Conservation (phyloP, 2,329 filamentous ascomycete species). For the Endothia cerciana region DNA sequence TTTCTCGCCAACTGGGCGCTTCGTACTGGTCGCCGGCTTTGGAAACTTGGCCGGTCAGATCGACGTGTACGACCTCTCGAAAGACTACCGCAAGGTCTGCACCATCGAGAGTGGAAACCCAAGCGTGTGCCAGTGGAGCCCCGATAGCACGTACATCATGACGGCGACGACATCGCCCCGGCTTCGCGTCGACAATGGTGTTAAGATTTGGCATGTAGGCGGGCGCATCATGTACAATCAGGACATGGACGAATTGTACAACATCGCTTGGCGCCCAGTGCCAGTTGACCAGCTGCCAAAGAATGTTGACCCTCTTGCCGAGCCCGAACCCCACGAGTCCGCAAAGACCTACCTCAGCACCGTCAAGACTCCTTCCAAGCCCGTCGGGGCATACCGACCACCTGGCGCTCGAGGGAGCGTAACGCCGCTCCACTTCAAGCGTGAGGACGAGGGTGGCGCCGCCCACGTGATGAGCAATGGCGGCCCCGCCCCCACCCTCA, state of each 20-base stretch:
- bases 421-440: conserved; percentile 94
- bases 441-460: conserved; percentile 91
- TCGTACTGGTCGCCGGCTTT: conserved; percentile 92
- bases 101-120: conserved; percentile 96
- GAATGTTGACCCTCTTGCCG: conserved; percentile 69
- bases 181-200: conserved; percentile 92
- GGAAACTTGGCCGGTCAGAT: conserved; percentile 97
- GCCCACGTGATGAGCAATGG: conserved; percentile 84
- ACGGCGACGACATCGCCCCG: conserved; percentile 97
- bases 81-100: conserved; percentile 88
- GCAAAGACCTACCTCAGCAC: conserved; percentile 81
- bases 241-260: conserved; percentile 93
- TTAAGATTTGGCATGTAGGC: conserved; percentile 92
- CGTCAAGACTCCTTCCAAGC: conserved; percentile 93
- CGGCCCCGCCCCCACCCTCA: conserved; percentile 60
- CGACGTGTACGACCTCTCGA: conserved; percentile 95
- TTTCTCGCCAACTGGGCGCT: conserved; percentile 92
- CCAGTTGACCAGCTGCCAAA: conserved; percentile 60
- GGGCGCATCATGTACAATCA: conserved; percentile 92
- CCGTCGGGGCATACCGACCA: conserved; percentile 93
- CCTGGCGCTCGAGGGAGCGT: conserved; percentile 87
- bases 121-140: conserved; percentile 96
- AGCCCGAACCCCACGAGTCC: conserved; percentile 80
- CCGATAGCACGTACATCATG: conserved; percentile 92
- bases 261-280: conserved; percentile 85